These are phyloP conservation scores for Tillandsia leiboldiana DNA, from an alignment of 176 grass and related monocot genomes.

Conservation along the genomic window DNA sequence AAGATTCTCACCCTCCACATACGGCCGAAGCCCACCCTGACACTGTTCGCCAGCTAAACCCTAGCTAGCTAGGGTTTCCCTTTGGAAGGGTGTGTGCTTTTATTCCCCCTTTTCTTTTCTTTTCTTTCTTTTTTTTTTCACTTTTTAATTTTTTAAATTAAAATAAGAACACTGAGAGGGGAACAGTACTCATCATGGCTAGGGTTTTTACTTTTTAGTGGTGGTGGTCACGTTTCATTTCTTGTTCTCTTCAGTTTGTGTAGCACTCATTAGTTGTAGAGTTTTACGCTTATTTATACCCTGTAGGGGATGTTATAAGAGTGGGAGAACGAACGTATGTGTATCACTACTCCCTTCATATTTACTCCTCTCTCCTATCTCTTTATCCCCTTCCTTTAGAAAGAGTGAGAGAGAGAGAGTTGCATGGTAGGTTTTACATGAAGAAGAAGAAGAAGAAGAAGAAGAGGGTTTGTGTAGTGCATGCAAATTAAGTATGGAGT, in stretches of 20 bases:
- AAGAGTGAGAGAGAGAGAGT: neutral
- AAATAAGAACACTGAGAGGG: no score
- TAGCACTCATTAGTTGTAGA: no score
- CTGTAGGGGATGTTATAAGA: no score
- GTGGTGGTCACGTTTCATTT: no score
- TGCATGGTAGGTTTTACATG: neutral
- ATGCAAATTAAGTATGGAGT: no score
- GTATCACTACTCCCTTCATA: no score
- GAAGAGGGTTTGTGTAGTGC: neutral
- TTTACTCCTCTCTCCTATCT: neutral
- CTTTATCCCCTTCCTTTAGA: neutral
- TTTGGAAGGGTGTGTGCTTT: conserved; percentile 32
- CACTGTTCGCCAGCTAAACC: conserved; percentile 38
- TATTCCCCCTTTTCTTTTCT: conserved; percentile 18
- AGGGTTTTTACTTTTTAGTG: no score
- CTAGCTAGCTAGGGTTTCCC: conserved; percentile 39
- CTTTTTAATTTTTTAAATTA: no score
- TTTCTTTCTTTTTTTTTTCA: neutral
- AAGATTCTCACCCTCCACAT: conserved; percentile 26
- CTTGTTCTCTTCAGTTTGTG: no score
- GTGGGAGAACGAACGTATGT: no score
- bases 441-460: neutral
- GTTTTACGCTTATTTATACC: no score
- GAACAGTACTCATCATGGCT: no score
- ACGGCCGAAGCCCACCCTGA: conserved; percentile 31